Evolutionary conservation across 345 rosid genomes (phyloP), one percentile per base, ranked within the genome.

Genomic region (Salix udensis): DNA sequence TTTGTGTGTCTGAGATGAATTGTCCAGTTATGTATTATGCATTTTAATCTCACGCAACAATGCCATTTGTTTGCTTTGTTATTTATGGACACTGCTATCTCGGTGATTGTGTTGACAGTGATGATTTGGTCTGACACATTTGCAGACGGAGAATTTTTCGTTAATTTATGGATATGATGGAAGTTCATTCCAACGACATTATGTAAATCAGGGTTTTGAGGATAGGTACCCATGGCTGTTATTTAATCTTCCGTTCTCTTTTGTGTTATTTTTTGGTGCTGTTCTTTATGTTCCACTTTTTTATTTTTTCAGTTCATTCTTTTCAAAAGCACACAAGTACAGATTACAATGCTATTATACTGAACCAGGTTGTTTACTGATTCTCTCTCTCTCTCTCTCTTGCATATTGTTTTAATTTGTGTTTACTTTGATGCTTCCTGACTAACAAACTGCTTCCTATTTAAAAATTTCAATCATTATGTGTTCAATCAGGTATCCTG

Each of bases 281-380:
- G 31, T 58, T 68, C 9, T 23, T 81, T 72, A 37, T 50, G 69
- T 15, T 65, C 31, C 18, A 64, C 26, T 44, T 68, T 31, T 34
- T 31, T 34, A 70, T 19, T 48, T 65, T 26, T 81, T 81, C 91
- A 96, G 99, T 64, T 85, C 85, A 66, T 83, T 88, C 78, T 84
- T 92, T 9, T 78, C 96, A 2, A 91, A 87, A 86, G 90, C 82
- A 31, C 99, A 92, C 84, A 88, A 87, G 70, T 93, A 81, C 76
- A 89, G 98, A 72, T 79, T 93, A 68, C 90, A 78, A 8, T 88
- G 97, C 83, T 93, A 92, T 86, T 87, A 89, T 81, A 75, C 86
- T 10, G 88, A 88, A 73, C 79, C 90, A 87, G 98, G 98, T 95
- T 34, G n/a, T 62, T 3, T 36, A 18, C 80, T 50, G 60, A 34